These are phyloP conservation scores for Isatis tinctoria DNA, from an alignment of 345 rosid genomes.

Conservation along the genomic window DNA sequence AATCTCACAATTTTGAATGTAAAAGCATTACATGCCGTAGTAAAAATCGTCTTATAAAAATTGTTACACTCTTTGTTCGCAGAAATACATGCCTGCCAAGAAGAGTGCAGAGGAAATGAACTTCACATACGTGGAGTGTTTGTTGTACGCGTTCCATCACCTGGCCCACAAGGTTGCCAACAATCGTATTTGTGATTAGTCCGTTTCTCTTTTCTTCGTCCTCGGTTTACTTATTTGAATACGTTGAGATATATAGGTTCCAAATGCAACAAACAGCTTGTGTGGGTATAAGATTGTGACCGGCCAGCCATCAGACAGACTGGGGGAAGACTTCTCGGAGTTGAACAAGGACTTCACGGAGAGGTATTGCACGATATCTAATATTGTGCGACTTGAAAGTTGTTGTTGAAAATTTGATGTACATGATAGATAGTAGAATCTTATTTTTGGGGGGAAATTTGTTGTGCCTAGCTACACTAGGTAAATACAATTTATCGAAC, in stretches of 20 bases:
- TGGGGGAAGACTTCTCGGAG: conserved; percentile 98
- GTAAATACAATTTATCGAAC: background rate
- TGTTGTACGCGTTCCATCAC: conserved; percentile 84
- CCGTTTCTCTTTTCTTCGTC: background rate
- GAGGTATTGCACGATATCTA: conserved; percentile 41
- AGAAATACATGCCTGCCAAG: conserved; percentile 92
- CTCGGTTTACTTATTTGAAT: conserved; percentile 26
- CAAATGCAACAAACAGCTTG: conserved; percentile 91
- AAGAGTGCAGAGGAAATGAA: conserved; percentile 96
- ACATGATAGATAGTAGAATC: background rate
- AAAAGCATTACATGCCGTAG: background rate
- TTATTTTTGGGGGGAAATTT: background rate
- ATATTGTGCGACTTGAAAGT: background rate
- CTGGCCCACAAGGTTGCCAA: conserved; percentile 79
- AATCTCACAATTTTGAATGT: background rate
- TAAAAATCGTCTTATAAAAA: background rate
- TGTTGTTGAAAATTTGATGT: background rate
- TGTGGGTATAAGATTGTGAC: conserved; percentile 98
- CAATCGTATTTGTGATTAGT: background rate
- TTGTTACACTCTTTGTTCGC: conserved; percentile 24
- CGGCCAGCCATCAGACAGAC: conserved; percentile 98
- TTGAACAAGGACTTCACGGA: conserved; percentile 77
- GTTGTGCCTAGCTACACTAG: background rate
- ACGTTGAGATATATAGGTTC: conserved; percentile 54
- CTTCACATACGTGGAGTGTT: conserved; percentile 91